Evolutionary conservation across 495 filamentous ascomycete genomes (phyloP), one percentile per base, ranked within the genome.

Genomic region (Trichoderma orchidacearum): DNA sequence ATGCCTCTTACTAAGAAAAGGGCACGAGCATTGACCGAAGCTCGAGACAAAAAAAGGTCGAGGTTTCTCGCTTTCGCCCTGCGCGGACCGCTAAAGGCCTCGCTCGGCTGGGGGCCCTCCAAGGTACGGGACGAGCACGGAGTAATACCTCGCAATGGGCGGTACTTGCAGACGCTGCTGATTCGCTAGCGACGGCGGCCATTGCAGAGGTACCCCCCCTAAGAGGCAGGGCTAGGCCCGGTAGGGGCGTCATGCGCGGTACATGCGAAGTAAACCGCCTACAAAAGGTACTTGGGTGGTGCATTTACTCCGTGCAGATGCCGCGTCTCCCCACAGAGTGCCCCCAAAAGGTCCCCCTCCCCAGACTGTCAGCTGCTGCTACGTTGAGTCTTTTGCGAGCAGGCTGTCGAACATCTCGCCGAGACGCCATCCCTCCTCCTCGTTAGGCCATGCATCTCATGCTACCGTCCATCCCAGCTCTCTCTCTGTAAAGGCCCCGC

Each of bases 301-400:
- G 41, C 41, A 28, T 15, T 27, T 48, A n/a, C n/a, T n/a, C n/a
- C n/a, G n/a, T n/a, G n/a, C 41, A 48, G 41, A 48, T 48, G 41
- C 41, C 41, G 41, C 21, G 12, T 27, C 41, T 48, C 41, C 41
- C 41, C 41, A 48, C 41, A 48, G 18, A 48, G 36, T 17, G n/a
- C 36, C 36, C 36, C 36, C 3, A 41, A 41, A 41, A 9, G 23
- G 41, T 11, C 21, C 41, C 21, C 4, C 9, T 9, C 41, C 21
- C 4, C 9, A 12, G 27, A 8, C 8, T 48, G 41, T 48, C 41
- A 48, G 41, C 41, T 48, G 41, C 41, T 48, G 41, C 41, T 48
- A 48, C 41, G 41, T 48, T 48, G 41, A 48, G 41, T 48, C 41
- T 48, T 23, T 48, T n/a, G n/a, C n/a, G n/a, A n/a, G n/a, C n/a